Base-by-base conservation (phyloP, 106 monocot genomes). In the Cymbidium sinense region DNA sequence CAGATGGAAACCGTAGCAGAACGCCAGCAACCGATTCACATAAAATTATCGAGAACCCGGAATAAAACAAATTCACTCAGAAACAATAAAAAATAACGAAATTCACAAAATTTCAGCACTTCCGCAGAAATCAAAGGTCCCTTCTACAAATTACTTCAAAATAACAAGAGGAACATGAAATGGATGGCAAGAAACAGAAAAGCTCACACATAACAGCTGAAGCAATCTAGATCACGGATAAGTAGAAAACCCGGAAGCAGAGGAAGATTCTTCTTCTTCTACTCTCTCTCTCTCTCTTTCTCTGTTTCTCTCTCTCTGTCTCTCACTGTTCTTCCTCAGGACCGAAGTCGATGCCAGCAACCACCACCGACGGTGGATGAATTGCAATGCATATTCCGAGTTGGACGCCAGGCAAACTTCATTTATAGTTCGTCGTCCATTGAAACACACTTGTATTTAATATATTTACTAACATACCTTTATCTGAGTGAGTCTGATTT, bases 1-100 rank as follows among this genome's bases (percentile, higher is more conserved):
- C 33, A 67, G 13, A 67, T 30, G 28, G 31, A 67, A 67, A 67
- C 67, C 67, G 31, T 67, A 67, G 67, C 67, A 67, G 10, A 67
- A 67, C 31, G 13, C 28, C 30, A 33, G 31, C 67, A n/a, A 28
- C 33, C 31, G n/a, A 12, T 33, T 27, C 67, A 30, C 67, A 67
- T 30, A 4, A 67, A 67, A 67, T 28, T 17, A 30, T 15, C 30
- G n/a, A 58, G 23, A 58, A 58, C 6, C 21, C 58, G 58, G 2
- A n/a, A 58, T 23, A n/a, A 58, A 58, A 58, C 23, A 1, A 21
- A 67, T 12, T 33, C 30, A 31, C 33, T 13, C 2, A 11, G 33
- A 67, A 67, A 13, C 27, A 64, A 27, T 25, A 27, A 64, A 2
- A 23, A 64, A 10, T 41, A 67, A 31, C 31, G 15, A 62, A 9